phyloP scores from a whole-genome alignment of 108 stramenopile species.

The Fistulifera pelliculosa region DNA sequence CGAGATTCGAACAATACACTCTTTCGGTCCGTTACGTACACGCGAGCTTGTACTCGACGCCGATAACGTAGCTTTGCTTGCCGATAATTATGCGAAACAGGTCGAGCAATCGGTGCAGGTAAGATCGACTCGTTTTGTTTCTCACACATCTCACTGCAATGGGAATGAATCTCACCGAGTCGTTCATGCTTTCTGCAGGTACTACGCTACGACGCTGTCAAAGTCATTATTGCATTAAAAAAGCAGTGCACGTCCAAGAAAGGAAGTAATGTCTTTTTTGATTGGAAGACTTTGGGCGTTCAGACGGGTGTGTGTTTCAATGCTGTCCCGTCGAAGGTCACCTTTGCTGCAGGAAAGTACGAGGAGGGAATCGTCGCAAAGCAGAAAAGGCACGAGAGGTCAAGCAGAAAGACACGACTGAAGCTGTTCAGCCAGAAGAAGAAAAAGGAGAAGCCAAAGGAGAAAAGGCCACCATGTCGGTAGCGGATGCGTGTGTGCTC shows the following conservation, averaged over 20 bases:
- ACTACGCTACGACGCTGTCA: conserved; percentile 71
- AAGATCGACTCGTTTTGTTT: conserved; percentile 16
- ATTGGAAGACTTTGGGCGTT: conserved; percentile 55
- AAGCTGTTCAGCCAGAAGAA: conserved; percentile 55
- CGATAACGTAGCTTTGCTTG: conserved; percentile 67
- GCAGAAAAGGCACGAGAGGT: conserved; percentile 28
- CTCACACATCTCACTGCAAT: neutral
- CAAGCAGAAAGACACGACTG: conserved; percentile 27
- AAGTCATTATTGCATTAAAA: conserved; percentile 35
- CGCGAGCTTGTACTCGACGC: conserved; percentile 81
- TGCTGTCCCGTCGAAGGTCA: conserved; percentile 49
- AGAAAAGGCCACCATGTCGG: conserved; percentile 58
- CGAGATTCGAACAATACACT: conserved; percentile 66
- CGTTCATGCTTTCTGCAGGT: conserved; percentile 28
- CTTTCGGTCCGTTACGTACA: conserved; percentile 55
- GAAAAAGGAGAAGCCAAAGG: conserved; percentile 26
- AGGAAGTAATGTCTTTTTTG: conserved; percentile 30
- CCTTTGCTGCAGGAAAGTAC: conserved; percentile 65
- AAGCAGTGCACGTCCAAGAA: conserved; percentile 33
- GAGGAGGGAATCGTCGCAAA: conserved; percentile 21
- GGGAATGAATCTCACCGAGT: neutral
- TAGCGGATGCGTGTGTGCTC: conserved; percentile 53
- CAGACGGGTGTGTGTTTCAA: conserved; percentile 76
- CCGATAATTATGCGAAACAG: conserved; percentile 44
- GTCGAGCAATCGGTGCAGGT: conserved; percentile 74